phyloP scores from a whole-genome alignment of 768 basidiomycete genomes.

The Hydnomerulius pinastri region DNA sequence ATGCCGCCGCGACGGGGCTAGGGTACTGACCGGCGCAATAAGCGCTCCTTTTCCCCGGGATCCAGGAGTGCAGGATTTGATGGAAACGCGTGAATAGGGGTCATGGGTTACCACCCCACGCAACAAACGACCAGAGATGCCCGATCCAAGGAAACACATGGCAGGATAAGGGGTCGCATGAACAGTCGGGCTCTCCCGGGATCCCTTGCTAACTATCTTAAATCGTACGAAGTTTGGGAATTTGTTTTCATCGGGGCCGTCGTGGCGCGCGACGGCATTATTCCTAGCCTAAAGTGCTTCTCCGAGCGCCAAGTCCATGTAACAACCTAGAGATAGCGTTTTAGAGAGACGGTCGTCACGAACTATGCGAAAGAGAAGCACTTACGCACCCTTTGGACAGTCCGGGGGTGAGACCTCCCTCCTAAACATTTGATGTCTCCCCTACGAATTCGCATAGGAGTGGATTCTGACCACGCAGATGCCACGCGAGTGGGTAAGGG shows the following conservation, averaged over 20 bases:
- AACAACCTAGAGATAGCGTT: conserved; percentile 13
- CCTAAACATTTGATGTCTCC: no score
- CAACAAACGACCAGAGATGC: not conserved
- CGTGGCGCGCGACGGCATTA: not conserved
- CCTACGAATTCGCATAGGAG: no score
- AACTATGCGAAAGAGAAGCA: conserved; percentile 10
- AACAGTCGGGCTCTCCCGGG: not conserved
- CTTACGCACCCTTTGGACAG: not conserved
- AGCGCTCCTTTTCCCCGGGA: not conserved
- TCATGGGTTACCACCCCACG: not conserved
- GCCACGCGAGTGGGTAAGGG: not conserved
- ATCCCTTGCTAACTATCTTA: not conserved
- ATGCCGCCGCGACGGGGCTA: not conserved
- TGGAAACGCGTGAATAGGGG: not conserved
- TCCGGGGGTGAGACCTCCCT: conserved; percentile 6
- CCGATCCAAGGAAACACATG: not conserved
- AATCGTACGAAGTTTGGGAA: conserved; percentile 9
- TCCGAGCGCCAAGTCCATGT: not conserved
- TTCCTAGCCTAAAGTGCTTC: conserved; percentile 4
- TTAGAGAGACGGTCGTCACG: conserved; percentile 4
- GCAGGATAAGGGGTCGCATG: not conserved
- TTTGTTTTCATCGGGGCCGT: not conserved
- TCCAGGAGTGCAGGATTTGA: not conserved
- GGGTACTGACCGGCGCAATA: not conserved
- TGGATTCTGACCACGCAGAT: not conserved